Evolutionary conservation across 768 basidiomycete species (phyloP), one percentile per base, ranked within the genome.

Genomic region (Panellus pusillus): DNA sequence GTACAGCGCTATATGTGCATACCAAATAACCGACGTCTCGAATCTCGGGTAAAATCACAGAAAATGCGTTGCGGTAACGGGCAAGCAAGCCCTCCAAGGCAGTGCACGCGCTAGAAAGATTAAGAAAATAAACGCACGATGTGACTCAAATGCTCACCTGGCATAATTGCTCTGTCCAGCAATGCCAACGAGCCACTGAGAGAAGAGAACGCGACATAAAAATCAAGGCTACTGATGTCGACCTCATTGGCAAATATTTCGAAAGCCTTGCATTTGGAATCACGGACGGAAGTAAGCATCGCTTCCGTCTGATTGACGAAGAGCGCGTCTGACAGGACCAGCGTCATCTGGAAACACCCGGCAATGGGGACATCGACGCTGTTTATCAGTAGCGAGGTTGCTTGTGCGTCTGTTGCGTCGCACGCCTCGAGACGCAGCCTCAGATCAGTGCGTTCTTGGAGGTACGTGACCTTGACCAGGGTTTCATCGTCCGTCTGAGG

Each of bases 341-440:
- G 12, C 6, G 52, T 40, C 38, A 53, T 19, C 8, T 32, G 44
- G 19, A 53, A 47, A 9, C 52, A 53, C 9, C 52, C 52, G 2
- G 15, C 52, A 4, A 53, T 24, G 7, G 45, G 44, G 14, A 40
- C 0, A 6, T 6, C 14, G 15, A 47, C 2, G 19, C 37, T 35
- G 0, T 47, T 8, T 2, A 47, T 8, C 0, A 53, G 27, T 1
- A 12, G 2, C 0, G 13, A 5, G 3, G 32, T 53, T 12, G 36
- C 44, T 9, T 9, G 1, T 8, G 14, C 19, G 12, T 46, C 24
- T 3, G 39, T 46, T 2, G 52, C 44, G 44, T 53, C 52, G 28
- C 52, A 53, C 13, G 9, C 18, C 19, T 20, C 44, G 7, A 53
- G 24, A 1, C 15, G 29, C 3, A 53, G 45, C 0, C 15, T 31